Base-by-base conservation (phyloP, 2,329 filamentous ascomycete species). In the Apiospora kogelbergensis region DNA sequence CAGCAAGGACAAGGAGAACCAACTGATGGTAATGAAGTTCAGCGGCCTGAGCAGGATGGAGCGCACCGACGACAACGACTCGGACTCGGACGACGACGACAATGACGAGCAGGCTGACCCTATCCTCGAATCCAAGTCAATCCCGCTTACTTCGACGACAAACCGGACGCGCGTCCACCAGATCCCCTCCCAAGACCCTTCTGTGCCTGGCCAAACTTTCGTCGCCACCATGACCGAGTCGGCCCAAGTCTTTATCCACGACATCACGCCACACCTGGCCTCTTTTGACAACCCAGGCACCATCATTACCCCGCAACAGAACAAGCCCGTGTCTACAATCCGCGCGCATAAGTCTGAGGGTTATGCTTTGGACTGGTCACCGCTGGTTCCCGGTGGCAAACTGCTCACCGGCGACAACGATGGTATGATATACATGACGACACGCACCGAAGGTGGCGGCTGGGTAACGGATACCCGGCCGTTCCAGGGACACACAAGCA, bases 301-400 rank as follows among this genome's bases (percentile, higher is more conserved):
- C 53, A 85, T 90, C 72, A 89, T 98, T 73, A 90, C 93, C 7
- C 86, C 93, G 1, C 90, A 93, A 76, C 93, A 97, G 78, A 95
- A 94, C 80, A 97, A 97, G 83, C 94, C 96, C 42, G 82, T 97
- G 66, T 92, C 88, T 73, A 98, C 94, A 2, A 90, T 99, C 74
- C 89, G 93, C 74, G 94, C 95, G 74, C 96, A 99, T 87, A 95
- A 95, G 82, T 84, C 90, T 15, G 96, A 99, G 84, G 96, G 96
- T 65, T 99, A 98, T 80, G 96, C 94, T 0, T 82, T 99, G n/a
- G 96, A 98, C 82, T 99, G 96, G 96, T 97, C 95, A 33, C 93
- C 94, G 0, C 80, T 93, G 11, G 87, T 93, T 63, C 89, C 94
- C 0, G 87, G 90, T 63, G 95, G 95, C 70, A 96, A 95, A 81